Percentiles rank a stretch among this genome's conserved stretches.
Conservation (phyloP, 371 early-diverging fungal species). For the Gilbertella persicaria region DNA sequence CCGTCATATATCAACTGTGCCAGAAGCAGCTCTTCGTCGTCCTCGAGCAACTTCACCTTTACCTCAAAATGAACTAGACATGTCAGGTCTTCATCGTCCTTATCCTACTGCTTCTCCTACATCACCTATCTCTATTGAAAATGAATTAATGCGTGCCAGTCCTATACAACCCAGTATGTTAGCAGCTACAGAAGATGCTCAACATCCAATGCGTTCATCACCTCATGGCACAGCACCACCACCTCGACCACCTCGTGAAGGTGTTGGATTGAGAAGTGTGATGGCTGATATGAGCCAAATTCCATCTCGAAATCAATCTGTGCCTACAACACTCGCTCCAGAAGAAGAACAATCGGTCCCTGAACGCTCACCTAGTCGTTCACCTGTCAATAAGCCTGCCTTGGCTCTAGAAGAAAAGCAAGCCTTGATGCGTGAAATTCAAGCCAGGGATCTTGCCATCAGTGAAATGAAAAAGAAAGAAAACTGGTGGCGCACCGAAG, state of each 20-base stretch:
- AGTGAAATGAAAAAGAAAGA: slow-evolving; percentile 53
- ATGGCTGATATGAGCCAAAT: slow-evolving; percentile 30
- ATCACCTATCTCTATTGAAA: slow-evolving; percentile 26
- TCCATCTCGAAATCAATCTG: slow-evolving; percentile 10
- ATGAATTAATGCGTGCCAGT: slow-evolving; percentile 11
- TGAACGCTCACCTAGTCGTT: slow-evolving; percentile 15
- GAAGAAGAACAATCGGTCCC: neutral
- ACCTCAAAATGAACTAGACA: slow-evolving; percentile 32
- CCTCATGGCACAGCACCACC: slow-evolving; percentile 30
- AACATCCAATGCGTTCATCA: slow-evolving; percentile 18
- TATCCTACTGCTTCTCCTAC: slow-evolving; percentile 17
- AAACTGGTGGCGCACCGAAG: slow-evolving; percentile 59
- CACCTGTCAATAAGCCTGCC: slow-evolving; percentile 1
- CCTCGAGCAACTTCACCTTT: slow-evolving; percentile 46
- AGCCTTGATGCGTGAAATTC: slow-evolving; percentile 39
- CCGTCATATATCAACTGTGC: slow-evolving; percentile 46
- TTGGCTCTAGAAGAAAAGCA: slow-evolving; percentile 21
- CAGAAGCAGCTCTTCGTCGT: slow-evolving; percentile 50
- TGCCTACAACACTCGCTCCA: neutral
- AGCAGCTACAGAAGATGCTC: slow-evolving; percentile 3
- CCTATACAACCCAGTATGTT: slow-evolving; percentile 6
- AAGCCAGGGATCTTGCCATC: slow-evolving; percentile 41
- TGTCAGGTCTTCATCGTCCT: slow-evolving; percentile 25
- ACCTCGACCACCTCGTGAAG: slow-evolving; percentile 54
- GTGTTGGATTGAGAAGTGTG: slow-evolving; percentile 40